Evolutionary conservation across 2,329 filamentous ascomycete species (phyloP), one percentile per base, ranked within the genome.

Genomic region (Fusarium sp.): DNA sequence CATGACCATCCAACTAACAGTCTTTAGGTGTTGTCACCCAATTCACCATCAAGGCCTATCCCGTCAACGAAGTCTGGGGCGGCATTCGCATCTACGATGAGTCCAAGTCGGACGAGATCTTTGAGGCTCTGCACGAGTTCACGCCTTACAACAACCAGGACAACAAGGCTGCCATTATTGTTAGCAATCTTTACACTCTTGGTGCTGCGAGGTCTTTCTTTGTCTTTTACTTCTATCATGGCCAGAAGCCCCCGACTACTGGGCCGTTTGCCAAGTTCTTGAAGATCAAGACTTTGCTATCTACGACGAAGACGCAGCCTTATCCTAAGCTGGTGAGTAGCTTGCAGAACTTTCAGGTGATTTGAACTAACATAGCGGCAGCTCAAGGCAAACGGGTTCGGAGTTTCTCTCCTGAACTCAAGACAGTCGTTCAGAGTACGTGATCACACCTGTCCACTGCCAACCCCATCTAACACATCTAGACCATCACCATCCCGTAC

Each of bases 191-290:
- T 0, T 45, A 73, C 2, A 43, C 65, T 4, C 38, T 63, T 3
- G 66, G 57, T 1, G 54, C 57, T 0, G 27, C 45, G 4, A 50
- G 45, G 2, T 27, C 50, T 0, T 63, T 61, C 6, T 14, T 66
- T 4, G 6, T 72, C 20, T 73, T 73, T 1, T 72, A 66, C 11
- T 72, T 72, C 32, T 72, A 72, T 6, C 50, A 72, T 0, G 70
- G 43, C 4, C 56, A 70, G 32, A 59, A 60, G 6, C 70, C 70
- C 2, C 70, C 70, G 1, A 72, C 61, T 9, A 56, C 40, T 3
- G 70, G 70, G 1, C 37, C 70, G 0, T 73, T 72, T 14, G 70
- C 70, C 32, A 54, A 72, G 10, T 45, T 72, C 1, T 38, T 72
- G n/a, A 63, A 73, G 61, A 63, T 72, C 15, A 43, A 62, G 33